These are phyloP conservation scores for Somion occarium DNA, from an alignment of 1,284 basidiomycete genomes.

Conservation along the genomic window DNA sequence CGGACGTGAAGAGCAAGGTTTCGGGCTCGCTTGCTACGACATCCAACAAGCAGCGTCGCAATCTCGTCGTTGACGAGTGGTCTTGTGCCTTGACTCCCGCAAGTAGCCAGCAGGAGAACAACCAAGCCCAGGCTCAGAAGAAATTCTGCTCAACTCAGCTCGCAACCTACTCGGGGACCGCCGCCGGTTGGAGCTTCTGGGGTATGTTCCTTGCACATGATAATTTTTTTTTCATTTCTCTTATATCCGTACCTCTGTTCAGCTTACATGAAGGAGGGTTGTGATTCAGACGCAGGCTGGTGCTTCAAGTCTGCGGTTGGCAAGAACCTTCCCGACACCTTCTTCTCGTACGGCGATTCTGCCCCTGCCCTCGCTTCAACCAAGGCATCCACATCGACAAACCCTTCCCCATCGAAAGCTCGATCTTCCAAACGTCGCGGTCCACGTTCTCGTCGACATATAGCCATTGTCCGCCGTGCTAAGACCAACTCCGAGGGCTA, in stretches of 20 bases:
- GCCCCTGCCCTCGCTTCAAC: constrained; percentile 13
- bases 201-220: constrained; percentile 35
- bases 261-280: constrained; percentile 61
- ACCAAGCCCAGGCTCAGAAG: constrained; percentile 42
- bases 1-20: constrained; percentile 41
- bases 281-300: constrained; percentile 57
- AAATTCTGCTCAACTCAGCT: constrained; percentile 63
- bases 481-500: constrained; percentile 32
- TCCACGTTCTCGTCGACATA: not conserved
- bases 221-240: constrained; percentile 1
- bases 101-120: constrained; percentile 44
- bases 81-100: constrained; percentile 63
- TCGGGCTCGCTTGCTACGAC: constrained; percentile 35
- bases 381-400: not conserved
- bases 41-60: constrained; percentile 41
- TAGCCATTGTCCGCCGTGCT: not conserved
- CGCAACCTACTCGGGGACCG: constrained; percentile 52
- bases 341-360: constrained; percentile 48
- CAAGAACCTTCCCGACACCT: constrained; percentile 48
- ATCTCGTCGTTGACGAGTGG: constrained; percentile 70
- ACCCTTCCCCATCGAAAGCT: not conserved
- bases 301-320: constrained; percentile 62
- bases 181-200: constrained; percentile 76
- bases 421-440: not conserved
- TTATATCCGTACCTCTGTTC: not conserved